Percentiles rank a stretch among this genome's conserved stretches.
phyloP scores from a whole-genome alignment of 2,329 filamentous ascomycete species.

The Hymenoscyphus infarciens region DNA sequence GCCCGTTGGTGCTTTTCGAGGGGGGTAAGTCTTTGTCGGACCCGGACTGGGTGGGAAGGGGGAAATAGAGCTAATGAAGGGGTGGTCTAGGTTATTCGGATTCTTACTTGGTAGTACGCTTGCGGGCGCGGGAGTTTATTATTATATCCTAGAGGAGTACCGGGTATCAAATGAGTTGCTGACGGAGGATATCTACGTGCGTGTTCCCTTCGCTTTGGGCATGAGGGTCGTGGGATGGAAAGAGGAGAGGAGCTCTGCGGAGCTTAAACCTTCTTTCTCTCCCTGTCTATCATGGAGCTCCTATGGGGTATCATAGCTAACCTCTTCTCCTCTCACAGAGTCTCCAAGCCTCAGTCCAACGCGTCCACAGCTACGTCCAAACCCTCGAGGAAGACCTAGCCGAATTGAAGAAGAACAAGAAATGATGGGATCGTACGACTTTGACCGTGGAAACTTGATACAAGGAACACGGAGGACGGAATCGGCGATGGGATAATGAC shows the following conservation, averaged over 20 bases:
- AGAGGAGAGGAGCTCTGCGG: background rate
- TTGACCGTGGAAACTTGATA: background rate
- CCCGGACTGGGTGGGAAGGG: constrained; percentile 57
- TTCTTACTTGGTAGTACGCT: constrained; percentile 83
- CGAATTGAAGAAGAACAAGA: constrained; percentile 62
- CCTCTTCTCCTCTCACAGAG: constrained; percentile 49
- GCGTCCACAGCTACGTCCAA: constrained; percentile 79
- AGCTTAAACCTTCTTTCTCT: background rate
- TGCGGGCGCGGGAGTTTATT: constrained; percentile 79
- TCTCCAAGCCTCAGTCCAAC: constrained; percentile 81
- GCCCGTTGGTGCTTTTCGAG: constrained; percentile 67
- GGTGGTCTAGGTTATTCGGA: constrained; percentile 67
- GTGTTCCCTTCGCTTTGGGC: constrained; percentile 42
- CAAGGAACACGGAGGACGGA: background rate
- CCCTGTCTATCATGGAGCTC: background rate
- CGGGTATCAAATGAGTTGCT: constrained; percentile 88
- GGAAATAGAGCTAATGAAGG: constrained; percentile 6
- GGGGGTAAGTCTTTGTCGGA: constrained; percentile 71
- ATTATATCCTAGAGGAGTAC: constrained; percentile 91
- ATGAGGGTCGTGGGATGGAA: constrained; percentile 6
- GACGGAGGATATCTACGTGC: constrained; percentile 92
- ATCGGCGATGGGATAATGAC: background rate
- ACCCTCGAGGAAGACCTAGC: constrained; percentile 78
- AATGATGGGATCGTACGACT: constrained; percentile 25
- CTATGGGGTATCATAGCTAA: background rate